Evolutionary conservation across 2,329 filamentous ascomycete genomes (phyloP), one percentile per base, ranked within the genome.

Genomic region (Ophiostoma pallidulum): DNA sequence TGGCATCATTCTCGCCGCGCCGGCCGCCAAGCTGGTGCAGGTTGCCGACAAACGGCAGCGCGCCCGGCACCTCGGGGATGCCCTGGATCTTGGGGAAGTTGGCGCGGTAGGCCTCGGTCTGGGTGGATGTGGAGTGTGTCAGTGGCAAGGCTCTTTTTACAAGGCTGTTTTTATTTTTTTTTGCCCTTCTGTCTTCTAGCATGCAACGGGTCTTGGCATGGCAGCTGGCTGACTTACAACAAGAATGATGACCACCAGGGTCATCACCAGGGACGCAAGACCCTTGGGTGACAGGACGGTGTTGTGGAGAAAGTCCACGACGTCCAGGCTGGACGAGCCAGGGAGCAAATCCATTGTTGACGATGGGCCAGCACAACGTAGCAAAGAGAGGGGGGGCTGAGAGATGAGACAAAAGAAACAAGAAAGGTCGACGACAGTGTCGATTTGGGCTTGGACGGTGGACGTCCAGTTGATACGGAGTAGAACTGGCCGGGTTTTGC

Each of bases 51-150:
- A 45, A 45, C 16, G 42, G 42, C 42, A 45, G 18, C 9, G 42
- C 42, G 12, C 42, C 42, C 18, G 42, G 42, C 24, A 45, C 42
- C 24, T 45, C 42, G 35, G 42, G 42, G 24, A 45, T 29, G 33
- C 43, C 33, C 18, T 36, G 43, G 24, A 45, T 45, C 24, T 31
- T 29, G 24, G 43, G 26, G 16, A 45, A 31, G 35, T 45, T 45
- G 43, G 43, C 26, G 12, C 43, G 43, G 18, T 45, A 39, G 7
- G 43, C 43, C 18, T 45, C 43, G 6, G 35, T 45, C 43, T 45
- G 26, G 26, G n/a, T 4, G 13, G 8, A 29, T 43, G 14, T 35
- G 41, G 5, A 13, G 18, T 18, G 5, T 3, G 5, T 19, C 6
- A 31, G 26, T 13, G 39, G 26, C n/a, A n/a, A n/a, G n/a, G n/a